A percentile compares a stretch with the other conserved stretches of the same genome.
Conservation (phyloP, 768 basidiomycete genomes). For the Psilocybe subaeruginosa region DNA sequence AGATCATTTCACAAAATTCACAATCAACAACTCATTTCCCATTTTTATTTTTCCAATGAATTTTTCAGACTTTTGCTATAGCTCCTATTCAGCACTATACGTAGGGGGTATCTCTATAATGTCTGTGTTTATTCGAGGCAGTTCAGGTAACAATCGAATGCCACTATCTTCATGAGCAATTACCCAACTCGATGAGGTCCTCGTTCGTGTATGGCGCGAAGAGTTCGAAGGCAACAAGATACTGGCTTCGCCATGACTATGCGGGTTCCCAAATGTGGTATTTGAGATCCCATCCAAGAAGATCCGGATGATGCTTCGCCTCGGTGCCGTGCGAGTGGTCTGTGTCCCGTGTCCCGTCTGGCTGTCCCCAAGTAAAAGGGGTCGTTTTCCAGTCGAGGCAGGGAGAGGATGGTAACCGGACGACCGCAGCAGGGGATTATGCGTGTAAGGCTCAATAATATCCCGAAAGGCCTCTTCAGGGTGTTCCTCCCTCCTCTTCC, state of each 20-base stretch:
- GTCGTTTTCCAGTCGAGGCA: not conserved
- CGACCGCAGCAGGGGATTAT: not conserved
- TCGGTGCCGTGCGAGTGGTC: not conserved
- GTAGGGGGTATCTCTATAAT: slow-evolving; percentile 4
- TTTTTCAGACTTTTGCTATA: not conserved
- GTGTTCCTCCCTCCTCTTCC: not conserved
- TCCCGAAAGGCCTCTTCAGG: not conserved
- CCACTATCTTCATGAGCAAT: slow-evolving; percentile 1
- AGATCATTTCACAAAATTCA: no score
- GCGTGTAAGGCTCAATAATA: not conserved
- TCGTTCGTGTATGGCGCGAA: not conserved
- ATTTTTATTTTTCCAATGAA: no score
- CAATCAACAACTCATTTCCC: no score
- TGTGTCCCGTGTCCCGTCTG: not conserved
- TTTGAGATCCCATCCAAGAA: not conserved
- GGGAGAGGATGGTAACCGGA: not conserved
- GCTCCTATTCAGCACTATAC: not conserved
- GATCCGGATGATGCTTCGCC: not conserved
- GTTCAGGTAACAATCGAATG: not conserved
- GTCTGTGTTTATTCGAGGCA: not conserved
- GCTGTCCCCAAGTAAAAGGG: not conserved
- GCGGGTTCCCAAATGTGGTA: not conserved
- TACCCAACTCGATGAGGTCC: not conserved
- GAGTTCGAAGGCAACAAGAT: not conserved
- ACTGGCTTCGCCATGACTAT: not conserved